Evolutionary conservation across 2,329 filamentous ascomycete genomes (phyloP).

Genomic region (Microsporum ferrugineum): DNA sequence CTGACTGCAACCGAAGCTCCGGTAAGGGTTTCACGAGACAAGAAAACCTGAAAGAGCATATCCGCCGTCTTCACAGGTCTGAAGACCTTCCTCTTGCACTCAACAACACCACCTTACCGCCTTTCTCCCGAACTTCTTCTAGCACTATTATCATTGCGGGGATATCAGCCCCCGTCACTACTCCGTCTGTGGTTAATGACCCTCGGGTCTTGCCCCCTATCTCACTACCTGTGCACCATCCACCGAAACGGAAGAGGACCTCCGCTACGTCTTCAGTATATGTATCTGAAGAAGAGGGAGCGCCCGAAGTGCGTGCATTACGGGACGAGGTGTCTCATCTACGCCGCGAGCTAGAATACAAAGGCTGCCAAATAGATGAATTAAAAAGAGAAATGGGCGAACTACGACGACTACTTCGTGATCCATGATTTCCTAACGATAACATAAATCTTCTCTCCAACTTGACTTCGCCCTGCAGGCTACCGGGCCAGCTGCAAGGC

Average conservation of each 20-base stretch:
- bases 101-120: neutral
- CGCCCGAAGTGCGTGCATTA: constrained; percentile 34
- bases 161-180: neutral
- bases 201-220: neutral
- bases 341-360: constrained; percentile 52
- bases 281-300: constrained; percentile 14
- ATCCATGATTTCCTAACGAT: neutral
- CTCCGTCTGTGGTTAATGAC: neutral
- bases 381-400: constrained; percentile 16
- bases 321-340: constrained; percentile 57
- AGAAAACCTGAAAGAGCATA: constrained; percentile 88
- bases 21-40: constrained; percentile 85
- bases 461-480: neutral
- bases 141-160: constrained; percentile 1
- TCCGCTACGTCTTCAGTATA: constrained; percentile 17
- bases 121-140: neutral
- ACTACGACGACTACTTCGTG: constrained; percentile 8
- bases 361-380: constrained; percentile 34
- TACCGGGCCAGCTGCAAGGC: neutral
- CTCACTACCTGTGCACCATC: constrained; percentile 1
- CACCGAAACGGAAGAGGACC: constrained; percentile 25
- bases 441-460: neutral
- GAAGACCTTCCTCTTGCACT: constrained; percentile 7
- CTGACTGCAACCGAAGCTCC: constrained; percentile 76
- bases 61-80: constrained; percentile 71